Conservation (phyloP, 805 yeast species). For the Candida mattraensis region DNA sequence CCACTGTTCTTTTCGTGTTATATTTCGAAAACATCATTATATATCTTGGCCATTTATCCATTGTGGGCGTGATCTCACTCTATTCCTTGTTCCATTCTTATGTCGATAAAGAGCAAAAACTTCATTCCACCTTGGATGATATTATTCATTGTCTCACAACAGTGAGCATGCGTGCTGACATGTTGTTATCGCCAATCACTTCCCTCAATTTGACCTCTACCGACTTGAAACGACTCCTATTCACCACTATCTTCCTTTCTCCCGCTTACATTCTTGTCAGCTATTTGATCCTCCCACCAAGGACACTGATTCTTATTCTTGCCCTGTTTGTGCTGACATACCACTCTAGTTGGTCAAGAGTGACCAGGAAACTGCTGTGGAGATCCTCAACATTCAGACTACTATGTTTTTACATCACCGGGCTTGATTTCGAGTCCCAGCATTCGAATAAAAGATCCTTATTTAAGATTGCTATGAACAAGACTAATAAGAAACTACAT, state of each 20-base stretch:
- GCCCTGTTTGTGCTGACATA: slow-evolving; percentile 72
- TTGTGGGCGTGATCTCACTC: slow-evolving; percentile 59
- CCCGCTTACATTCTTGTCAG: slow-evolving; percentile 78
- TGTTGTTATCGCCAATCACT: slow-evolving; percentile 78
- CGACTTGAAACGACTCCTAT: slow-evolving; percentile 75
- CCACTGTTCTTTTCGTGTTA: slow-evolving; percentile 58
- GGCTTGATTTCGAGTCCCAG: slow-evolving; percentile 63
- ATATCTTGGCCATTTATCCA: slow-evolving; percentile 79
- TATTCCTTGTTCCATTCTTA: slow-evolving; percentile 59
- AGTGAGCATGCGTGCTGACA: slow-evolving; percentile 72
- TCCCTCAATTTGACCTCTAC: slow-evolving; percentile 68
- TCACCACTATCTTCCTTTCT: slow-evolving; percentile 82
- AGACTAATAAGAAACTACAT: slow-evolving; percentile 42
- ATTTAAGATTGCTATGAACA: slow-evolving; percentile 56
- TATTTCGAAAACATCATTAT: slow-evolving; percentile 76
- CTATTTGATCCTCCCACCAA: slow-evolving; percentile 68
- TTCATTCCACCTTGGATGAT: slow-evolving; percentile 83
- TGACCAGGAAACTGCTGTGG: slow-evolving; percentile 85
- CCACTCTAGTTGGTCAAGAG: slow-evolving; percentile 83
- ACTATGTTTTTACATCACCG: slow-evolving; percentile 78
- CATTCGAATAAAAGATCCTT: slow-evolving; percentile 37
- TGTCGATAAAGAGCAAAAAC: slow-evolving; percentile 57
- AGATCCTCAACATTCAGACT: slow-evolving; percentile 69
- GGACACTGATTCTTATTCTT: slow-evolving; percentile 55
- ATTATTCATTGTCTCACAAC: slow-evolving; percentile 75